A percentile compares a stretch with the other conserved stretches of the same genome.
phyloP scores from a whole-genome alignment of 192 early-diverging fungal genomes.

The Linnemannia zychae region DNA sequence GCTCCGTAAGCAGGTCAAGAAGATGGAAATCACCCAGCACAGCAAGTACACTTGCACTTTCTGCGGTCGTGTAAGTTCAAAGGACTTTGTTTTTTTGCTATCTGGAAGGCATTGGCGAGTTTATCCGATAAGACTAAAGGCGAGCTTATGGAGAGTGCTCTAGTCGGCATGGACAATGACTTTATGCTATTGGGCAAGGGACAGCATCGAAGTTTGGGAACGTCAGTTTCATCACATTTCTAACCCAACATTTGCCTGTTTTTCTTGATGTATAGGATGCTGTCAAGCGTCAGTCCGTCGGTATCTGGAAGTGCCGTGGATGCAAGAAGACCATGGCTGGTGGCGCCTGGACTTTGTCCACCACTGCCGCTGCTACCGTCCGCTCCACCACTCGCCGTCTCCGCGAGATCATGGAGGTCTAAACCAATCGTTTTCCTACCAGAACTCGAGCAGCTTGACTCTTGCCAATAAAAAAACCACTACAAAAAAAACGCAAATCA shows the following conservation, averaged over 20 bases:
- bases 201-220: no score
- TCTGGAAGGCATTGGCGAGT: neutral
- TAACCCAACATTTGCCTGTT: neutral
- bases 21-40: conserved; percentile 99
- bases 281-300: conserved; percentile 94
- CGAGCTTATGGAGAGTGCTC: neutral
- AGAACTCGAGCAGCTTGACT: conserved; percentile 43
- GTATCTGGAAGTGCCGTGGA: conserved; percentile 98
- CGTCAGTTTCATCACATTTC: neutral
- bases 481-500: conserved; percentile 9
- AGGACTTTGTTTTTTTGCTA: neutral
- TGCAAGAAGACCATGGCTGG: conserved; percentile 97
- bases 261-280: conserved; percentile 71
- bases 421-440: conserved; percentile 59
- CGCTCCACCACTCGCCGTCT: conserved; percentile 98
- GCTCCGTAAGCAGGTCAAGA: conserved; percentile 89
- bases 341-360: conserved; percentile 97
- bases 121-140: neutral
- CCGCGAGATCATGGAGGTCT: conserved; percentile 91
- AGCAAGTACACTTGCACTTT: conserved; percentile 99
- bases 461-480: conserved; percentile 42
- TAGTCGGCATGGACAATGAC: no score
- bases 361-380: conserved; percentile 91
- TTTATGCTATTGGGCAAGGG: no score
- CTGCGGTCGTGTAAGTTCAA: conserved; percentile 90